Percentiles rank a stretch among this genome's conserved stretches.
Evolutionary conservation across 2,329 filamentous ascomycete genomes (phyloP).

Genomic region (Colletotrichum sidae): DNA sequence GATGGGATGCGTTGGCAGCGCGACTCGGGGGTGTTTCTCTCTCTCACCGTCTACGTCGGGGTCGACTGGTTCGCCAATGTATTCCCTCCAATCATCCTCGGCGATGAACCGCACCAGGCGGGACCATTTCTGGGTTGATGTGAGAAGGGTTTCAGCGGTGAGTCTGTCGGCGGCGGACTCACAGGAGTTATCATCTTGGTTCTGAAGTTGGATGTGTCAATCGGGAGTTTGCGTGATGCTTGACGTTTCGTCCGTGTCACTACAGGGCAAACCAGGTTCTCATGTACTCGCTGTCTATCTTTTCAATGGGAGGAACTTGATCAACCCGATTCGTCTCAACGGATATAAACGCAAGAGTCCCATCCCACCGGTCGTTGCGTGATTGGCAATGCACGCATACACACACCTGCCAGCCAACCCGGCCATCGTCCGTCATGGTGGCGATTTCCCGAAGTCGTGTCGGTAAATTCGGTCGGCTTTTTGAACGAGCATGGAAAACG

Average conservation of each 20-base stretch:
- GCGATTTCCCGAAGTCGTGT: constrained; percentile 17
- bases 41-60: constrained; percentile 38
- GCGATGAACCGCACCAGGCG: constrained; percentile 42
- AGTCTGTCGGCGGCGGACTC: neutral
- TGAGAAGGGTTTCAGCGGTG: neutral
- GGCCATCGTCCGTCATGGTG: constrained; percentile 16
- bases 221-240: too few relatives aligned
- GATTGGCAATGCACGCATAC: neutral
- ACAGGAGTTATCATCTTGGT: constrained; percentile 29
- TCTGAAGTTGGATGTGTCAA: too few relatives aligned
- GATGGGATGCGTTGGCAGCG: neutral
- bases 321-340: neutral
- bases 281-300: too few relatives aligned
- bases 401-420: neutral
- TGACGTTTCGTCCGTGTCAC: neutral
- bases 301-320: neutral
- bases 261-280: neutral
- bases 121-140: constrained; percentile 35
- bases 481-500: neutral
- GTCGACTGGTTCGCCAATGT: constrained; percentile 42
- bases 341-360: constrained; percentile 17
- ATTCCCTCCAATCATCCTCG: constrained; percentile 41
- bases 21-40: neutral
- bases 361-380: neutral
- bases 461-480: constrained; percentile 29